Base-by-base conservation (phyloP, 768 basidiomycete species). In the Podaxis rugospora region DNA sequence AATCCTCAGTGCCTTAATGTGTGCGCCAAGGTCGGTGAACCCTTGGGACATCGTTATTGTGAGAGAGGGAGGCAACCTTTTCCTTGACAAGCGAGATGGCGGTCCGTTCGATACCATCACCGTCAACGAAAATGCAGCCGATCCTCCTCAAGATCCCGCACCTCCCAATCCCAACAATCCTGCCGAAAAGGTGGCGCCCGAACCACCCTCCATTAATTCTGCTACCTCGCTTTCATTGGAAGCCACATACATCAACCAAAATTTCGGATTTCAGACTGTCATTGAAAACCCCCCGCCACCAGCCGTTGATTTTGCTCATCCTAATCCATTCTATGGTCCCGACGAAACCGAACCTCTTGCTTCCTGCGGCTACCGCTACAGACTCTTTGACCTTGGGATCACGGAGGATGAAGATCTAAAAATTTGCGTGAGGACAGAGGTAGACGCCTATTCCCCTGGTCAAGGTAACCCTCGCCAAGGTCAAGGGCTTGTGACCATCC, bases 1-100 rank as follows among this genome's bases (percentile, higher is more conserved):
- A 66, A 97, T 99, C 68, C 85, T 99, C 59, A 89, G 90, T 62
- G 90, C 95, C 28, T 84, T 99, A 65, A 99, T 99, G 97, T 93
- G 91, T 64, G 92, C 96, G 6, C 88, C 95, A 9, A 83, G 97
- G 66, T 95, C 94, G 11, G 93, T 95, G 62, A 95, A 97, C 75
- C 95, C 96, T 4, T 99, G 97, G 97, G 97, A 99, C 70, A 95
- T 99, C 56, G 91, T 99, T 63, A 90, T 98, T 66, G 81, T 93
- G 32, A 89, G 93, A 32, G 94, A 97, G 70, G 95, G 94, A 44
- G 88, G 94, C 78, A 92, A 88, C 70, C 77, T 99, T 7, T 98
- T 91, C 82, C 85, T 99, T 65, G 97, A 99, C 81, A 98, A 98
- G 77, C 91, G 97, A 62, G 93, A 95, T 71, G 95, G 95, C 14